Base-by-base conservation (phyloP, 2,329 filamentous ascomycete genomes). In the Aaosphaeria pasadenensis region DNA sequence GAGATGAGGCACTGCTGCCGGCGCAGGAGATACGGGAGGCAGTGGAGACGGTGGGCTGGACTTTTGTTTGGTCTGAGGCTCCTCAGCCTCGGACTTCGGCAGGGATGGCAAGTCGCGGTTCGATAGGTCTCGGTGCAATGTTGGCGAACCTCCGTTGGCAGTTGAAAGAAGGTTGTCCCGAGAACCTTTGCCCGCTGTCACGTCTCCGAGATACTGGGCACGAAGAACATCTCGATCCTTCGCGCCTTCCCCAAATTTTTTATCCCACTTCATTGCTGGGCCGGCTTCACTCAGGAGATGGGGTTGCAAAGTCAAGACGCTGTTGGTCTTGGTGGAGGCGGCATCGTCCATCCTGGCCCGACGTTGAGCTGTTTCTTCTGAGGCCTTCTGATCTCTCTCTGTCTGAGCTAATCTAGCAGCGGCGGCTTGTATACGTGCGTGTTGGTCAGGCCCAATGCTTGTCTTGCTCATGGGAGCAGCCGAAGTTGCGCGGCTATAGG, bases 201-300 rank as follows among this genome's bases (percentile, higher is more conserved):
- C 76, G 64, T 95, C 86, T 41, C 84, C 82, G 44, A 97, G 78
- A 70, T 97, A 97, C n/a, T 89, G 85, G 54, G 89, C 85, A 46
- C 91, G 85, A 53, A 95, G 86, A 6, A 86, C 79, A 61, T 94
- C 86, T 72, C 94, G 95, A 61, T 91, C 91, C 80, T 92, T 87
- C 4, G 87, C 80, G 60, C 92, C 86, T 74, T 95, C 95, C 72
- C 97, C 94, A 66, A 96, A 97, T 60, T 89, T 91, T 70, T 84
- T 95, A 31, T 92, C 90, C 94, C 94, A 99, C 70, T 96, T 95
- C 85, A 99, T 87, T 1, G 94, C 94, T 28, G 91, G 88, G 6
- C 88, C 94, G 13, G 91, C 92, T 67, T 96, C 94, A 45, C 80
- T 90, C 62, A 91, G 79, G 52, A 97, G 87, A 45, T 85, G 81